Evolutionary conservation across 192 early-diverging fungal species (phyloP).

Genomic region (Backusella westeae): DNA sequence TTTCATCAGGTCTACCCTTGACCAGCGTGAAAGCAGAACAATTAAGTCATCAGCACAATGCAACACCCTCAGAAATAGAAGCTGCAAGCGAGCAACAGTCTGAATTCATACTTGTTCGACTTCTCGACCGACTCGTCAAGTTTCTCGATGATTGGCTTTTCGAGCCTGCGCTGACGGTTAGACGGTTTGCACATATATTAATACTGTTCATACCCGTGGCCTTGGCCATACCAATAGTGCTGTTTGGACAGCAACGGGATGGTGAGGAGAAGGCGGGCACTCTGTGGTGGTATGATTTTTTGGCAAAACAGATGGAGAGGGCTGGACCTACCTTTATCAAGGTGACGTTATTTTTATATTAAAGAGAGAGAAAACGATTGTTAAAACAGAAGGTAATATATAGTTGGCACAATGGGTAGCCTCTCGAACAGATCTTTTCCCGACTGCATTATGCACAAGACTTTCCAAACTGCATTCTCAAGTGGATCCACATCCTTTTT

Average conservation of each 20-base stretch:
- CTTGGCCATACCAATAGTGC: constrained; percentile 53
- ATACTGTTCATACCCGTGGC: constrained; percentile 72
- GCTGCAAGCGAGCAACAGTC: not conserved
- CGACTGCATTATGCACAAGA: constrained; percentile 65
- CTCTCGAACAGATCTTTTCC: constrained; percentile 87
- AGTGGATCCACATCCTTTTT: constrained; percentile 74
- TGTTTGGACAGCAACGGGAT: constrained; percentile 47
- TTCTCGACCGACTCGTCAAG: constrained; percentile 16
- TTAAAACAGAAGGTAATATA: not conserved
- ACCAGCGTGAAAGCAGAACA: not conserved
- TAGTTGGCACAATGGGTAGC: constrained; percentile 92
- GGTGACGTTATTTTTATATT: constrained; percentile 36
- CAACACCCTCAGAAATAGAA: constrained; percentile 21
- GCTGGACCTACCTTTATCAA: constrained; percentile 98
- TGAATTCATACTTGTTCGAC: not conserved
- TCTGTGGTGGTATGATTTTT: constrained; percentile 83
- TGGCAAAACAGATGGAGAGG: constrained; percentile 76
- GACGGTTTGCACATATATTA: constrained; percentile 60
- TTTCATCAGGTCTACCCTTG: not conserved
- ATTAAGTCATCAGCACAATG: not conserved
- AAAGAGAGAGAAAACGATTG: not conserved
- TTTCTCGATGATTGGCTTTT: constrained; percentile 48
- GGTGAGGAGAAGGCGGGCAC: constrained; percentile 55
- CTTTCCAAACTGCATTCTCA: constrained; percentile 81
- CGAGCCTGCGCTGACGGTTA: constrained; percentile 50